A percentile compares a stretch with the other conserved stretches of the same genome.
Evolutionary conservation across 108 stramenopile species (phyloP).

Genomic region (Cyclotella choctawhatcheeana): DNA sequence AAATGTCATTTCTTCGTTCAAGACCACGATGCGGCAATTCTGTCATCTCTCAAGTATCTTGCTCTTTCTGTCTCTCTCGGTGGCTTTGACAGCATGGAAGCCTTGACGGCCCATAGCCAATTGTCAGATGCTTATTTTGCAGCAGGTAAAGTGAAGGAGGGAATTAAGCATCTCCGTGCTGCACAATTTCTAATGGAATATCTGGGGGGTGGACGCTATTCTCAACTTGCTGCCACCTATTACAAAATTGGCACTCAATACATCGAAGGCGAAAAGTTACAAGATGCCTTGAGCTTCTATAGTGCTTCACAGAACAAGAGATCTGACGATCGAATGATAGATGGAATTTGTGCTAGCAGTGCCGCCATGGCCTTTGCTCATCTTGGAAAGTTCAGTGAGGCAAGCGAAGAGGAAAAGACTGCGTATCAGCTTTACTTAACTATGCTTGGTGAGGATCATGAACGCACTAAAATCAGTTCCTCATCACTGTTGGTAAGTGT

Average conservation of each 20-base stretch:
- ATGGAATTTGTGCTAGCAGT: conserved; percentile 69
- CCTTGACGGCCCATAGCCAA: conserved; percentile 57
- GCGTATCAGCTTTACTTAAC: conserved; percentile 63
- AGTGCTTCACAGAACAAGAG: conserved; percentile 55
- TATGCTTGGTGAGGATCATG: conserved; percentile 70
- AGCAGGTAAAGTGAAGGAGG: conserved; percentile 47
- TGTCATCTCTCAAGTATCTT: conserved; percentile 72
- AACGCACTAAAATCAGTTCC: conserved; percentile 66
- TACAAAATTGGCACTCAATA: conserved; percentile 87
- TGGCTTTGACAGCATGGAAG: conserved; percentile 83
- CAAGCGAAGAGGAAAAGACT: conserved; percentile 67
- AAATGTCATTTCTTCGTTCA: conserved; percentile 76
- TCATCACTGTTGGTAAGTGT: conserved; percentile 31
- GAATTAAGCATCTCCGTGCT: conserved; percentile 84
- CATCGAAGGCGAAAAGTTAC: conserved; percentile 55
- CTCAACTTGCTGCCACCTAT: conserved; percentile 76
- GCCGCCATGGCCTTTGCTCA: conserved; percentile 57
- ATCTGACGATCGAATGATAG: conserved; percentile 68
- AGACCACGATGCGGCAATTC: conserved; percentile 71
- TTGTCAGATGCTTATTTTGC: conserved; percentile 68
- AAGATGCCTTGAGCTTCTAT: conserved; percentile 65
- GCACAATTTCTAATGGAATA: conserved; percentile 87
- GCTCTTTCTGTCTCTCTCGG: conserved; percentile 76
- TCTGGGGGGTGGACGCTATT: conserved; percentile 79
- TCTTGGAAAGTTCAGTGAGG: conserved; percentile 66